Conservation (phyloP, 2,329 filamentous ascomycete genomes). For the Aspergillus floridensis region DNA sequence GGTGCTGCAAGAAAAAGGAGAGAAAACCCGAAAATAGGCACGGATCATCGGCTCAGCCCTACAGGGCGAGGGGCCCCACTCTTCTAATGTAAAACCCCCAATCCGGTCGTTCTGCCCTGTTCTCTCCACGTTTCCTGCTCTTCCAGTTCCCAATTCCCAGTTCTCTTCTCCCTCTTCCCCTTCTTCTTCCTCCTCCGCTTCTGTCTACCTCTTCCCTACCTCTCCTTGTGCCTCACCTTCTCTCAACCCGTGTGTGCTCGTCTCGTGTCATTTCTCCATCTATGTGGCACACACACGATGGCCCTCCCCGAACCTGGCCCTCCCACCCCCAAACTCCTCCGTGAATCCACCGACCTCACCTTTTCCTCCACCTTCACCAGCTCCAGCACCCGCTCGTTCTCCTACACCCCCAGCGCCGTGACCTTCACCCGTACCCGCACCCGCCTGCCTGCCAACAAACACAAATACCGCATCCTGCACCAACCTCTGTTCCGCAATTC, state of each 20-base stretch:
- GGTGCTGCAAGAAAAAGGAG: background rate
- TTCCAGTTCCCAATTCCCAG: background rate
- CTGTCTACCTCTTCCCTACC: background rate
- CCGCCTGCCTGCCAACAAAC: conserved; percentile 12
- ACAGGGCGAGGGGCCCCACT: conserved; percentile 14
- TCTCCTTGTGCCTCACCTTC: background rate
- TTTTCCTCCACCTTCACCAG: conserved; percentile 6
- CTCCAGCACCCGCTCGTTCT: background rate
- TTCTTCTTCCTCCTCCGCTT: background rate
- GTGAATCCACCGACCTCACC: conserved; percentile 7
- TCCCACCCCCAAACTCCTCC: conserved; percentile 2
- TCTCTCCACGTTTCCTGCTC: background rate
- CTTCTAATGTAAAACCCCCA: background rate
- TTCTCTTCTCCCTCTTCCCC: background rate
- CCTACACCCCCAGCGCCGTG: conserved; percentile 7
- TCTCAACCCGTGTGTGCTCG: background rate
- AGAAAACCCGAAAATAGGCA: conserved; percentile 1
- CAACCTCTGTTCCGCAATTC: conserved; percentile 35
- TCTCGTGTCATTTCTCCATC: conserved; percentile 1
- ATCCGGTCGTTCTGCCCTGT: background rate
- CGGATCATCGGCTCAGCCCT: conserved; percentile 18
- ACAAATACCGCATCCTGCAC: conserved; percentile 13
- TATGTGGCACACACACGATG: background rate
- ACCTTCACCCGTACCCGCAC: conserved; percentile 18
- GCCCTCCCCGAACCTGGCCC: background rate